Conservation (phyloP, 805 yeast genomes). For the Teunomyces tritomae region DNA sequence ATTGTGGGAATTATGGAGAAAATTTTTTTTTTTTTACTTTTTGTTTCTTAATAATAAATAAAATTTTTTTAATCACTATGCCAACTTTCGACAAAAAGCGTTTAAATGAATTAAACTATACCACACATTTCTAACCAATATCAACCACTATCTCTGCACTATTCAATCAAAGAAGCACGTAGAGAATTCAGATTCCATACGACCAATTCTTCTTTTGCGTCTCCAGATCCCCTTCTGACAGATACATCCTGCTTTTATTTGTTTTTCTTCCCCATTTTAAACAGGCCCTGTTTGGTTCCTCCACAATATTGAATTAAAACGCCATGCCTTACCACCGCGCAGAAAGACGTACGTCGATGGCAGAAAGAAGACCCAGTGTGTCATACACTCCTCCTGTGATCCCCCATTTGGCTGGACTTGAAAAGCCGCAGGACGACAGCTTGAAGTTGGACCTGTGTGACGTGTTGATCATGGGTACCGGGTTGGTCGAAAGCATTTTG, state of each 20-base stretch:
- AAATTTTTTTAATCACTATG: conserved; percentile 1
- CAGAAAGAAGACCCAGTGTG: conserved; percentile 61
- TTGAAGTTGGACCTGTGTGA: conserved; percentile 71
- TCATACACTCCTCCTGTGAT: conserved; percentile 46
- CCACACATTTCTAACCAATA: background rate
- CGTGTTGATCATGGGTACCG: conserved; percentile 90
- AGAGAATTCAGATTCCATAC: no score
- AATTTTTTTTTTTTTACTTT: background rate
- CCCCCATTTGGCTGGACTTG: conserved; percentile 76
- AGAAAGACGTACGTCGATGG: conserved; percentile 61
- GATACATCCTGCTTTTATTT: no score
- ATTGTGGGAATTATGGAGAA: background rate
- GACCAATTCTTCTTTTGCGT: no score
- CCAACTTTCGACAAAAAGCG: conserved; percentile 1
- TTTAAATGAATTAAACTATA: background rate
- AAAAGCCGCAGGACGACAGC: conserved; percentile 63
- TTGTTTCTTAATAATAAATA: background rate
- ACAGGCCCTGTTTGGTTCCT: no score
- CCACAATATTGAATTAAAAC: no score
- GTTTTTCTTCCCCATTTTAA: no score
- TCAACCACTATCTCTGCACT: background rate
- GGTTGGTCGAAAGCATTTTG: conserved; percentile 78
- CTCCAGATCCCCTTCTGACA: no score
- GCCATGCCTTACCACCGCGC: conserved; percentile 15
- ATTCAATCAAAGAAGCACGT: background rate